These are phyloP conservation scores for Akebia trifoliata DNA, from an alignment of 164 flowering plant species.

Conservation along the genomic window DNA sequence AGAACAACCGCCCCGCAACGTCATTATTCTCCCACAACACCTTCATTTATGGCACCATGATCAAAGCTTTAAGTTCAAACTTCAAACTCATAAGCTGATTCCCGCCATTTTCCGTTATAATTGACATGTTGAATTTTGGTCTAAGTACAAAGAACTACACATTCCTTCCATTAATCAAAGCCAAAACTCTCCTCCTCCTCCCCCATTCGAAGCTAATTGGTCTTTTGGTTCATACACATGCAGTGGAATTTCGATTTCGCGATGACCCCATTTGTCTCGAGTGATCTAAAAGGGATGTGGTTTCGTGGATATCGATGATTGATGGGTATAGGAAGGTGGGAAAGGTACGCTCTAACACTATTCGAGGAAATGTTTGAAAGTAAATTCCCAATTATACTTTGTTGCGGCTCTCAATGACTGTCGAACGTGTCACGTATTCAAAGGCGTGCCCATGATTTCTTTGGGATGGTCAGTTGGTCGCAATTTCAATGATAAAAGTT, in stretches of 20 bases:
- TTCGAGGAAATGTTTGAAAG: constrained; percentile 59
- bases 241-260: constrained; percentile 35
- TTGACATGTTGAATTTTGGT: constrained; percentile 43
- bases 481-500: no score
- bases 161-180: constrained; percentile 55
- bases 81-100: constrained; percentile 24
- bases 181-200: constrained; percentile 27
- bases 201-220: constrained; percentile 26
- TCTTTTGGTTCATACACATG: constrained; percentile 53
- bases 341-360: constrained; percentile 39
- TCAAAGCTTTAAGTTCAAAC: constrained; percentile 47
- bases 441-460: no score
- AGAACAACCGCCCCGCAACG: constrained; percentile 5
- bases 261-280: constrained; percentile 46
- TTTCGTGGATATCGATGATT: constrained; percentile 56
- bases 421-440: no score
- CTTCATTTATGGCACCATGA: constrained; percentile 56
- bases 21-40: constrained; percentile 29
- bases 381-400: no score
- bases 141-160: constrained; percentile 49
- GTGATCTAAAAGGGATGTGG: constrained; percentile 58
- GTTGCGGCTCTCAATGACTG: no score
- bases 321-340: constrained; percentile 67
- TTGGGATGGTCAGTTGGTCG: no score
- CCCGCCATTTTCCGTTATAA: constrained; percentile 39